Evolutionary conservation across 1,284 basidiomycete genomes (phyloP).

Genomic region (Apiotrichum akiyoshidainum): DNA sequence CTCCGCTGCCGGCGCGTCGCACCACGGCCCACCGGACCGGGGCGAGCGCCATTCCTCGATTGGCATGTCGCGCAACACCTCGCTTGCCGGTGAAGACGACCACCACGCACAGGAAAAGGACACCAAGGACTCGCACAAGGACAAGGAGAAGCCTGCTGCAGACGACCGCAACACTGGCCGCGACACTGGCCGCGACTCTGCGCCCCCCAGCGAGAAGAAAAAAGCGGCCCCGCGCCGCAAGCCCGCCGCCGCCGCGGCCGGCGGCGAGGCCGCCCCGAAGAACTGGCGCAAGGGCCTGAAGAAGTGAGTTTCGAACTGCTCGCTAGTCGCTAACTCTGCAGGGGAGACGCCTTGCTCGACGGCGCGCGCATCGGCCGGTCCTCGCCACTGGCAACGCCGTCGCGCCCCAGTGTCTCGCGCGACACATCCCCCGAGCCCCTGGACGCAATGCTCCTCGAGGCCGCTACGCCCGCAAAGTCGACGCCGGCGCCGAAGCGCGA

Average conservation of each 20-base stretch:
- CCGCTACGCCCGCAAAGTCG: slow-evolving; percentile 1
- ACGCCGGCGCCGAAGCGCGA: not conserved
- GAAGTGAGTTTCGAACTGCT: slow-evolving; percentile 31
- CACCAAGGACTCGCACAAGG: too few species aligned
- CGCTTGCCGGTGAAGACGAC: slow-evolving; percentile 7
- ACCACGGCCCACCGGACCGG: slow-evolving; percentile 40
- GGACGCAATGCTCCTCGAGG: slow-evolving; percentile 12
- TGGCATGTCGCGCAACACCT: not conserved
- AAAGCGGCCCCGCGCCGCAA: slow-evolving; percentile 20
- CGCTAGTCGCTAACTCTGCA: too few species aligned
- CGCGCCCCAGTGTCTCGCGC: slow-evolving; percentile 20
- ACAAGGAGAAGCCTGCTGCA: slow-evolving; percentile 1
- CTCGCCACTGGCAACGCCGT: slow-evolving; percentile 16
- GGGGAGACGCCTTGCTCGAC: slow-evolving; percentile 9
- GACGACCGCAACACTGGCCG: slow-evolving; percentile 3
- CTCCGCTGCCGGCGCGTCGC: slow-evolving; percentile 35
- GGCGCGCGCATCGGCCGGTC: not conserved
- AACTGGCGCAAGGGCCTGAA: slow-evolving; percentile 42
- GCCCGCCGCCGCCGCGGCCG: slow-evolving; percentile 26
- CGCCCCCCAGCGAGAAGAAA: slow-evolving; percentile 22
- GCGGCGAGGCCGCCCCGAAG: slow-evolving; percentile 17
- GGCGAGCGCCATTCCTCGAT: slow-evolving; percentile 7
- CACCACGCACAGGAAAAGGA: too few species aligned
- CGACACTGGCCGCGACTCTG: slow-evolving; percentile 2
- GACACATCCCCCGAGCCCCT: slow-evolving; percentile 33